phyloP scores from a whole-genome alignment of 768 basidiomycete genomes.

The Glaciozyma martinii region DNA sequence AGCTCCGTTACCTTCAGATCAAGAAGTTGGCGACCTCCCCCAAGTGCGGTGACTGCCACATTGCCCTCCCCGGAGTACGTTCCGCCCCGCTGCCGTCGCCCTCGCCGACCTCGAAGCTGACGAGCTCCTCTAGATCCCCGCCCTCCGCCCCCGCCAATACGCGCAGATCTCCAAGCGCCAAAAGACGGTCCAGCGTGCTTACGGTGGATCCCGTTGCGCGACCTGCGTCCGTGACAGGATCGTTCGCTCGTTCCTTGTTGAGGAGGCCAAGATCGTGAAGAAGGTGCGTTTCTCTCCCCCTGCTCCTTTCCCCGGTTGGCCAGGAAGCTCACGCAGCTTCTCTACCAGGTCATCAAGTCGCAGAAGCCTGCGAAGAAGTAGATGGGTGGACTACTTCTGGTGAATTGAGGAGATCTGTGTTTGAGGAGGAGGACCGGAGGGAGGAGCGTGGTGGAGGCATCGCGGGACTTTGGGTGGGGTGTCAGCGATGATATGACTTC shows the following conservation, averaged over 20 bases:
- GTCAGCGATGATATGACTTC: no score
- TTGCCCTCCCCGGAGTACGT: constrained; percentile 85
- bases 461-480: background rate
- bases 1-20: constrained; percentile 94
- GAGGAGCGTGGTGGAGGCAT: background rate
- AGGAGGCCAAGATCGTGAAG: constrained; percentile 99
- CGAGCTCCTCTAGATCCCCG: constrained; percentile 58
- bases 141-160: constrained; percentile 91
- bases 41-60: constrained; percentile 98
- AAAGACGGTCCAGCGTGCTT: constrained; percentile 92
- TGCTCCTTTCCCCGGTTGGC: no score
- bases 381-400: background rate
- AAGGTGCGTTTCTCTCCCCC: constrained; percentile 49
- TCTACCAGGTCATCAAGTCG: constrained; percentile 21
- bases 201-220: constrained; percentile 95
- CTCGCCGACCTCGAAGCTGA: background rate
- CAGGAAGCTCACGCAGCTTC: background rate
- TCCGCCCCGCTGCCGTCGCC: background rate
- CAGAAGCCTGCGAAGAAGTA: constrained; percentile 28
- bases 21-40: constrained; percentile 86
- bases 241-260: constrained; percentile 94
- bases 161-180: constrained; percentile 92
- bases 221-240: constrained; percentile 94
- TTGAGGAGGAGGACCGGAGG: background rate
- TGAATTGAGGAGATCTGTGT: background rate